phyloP scores from a whole-genome alignment of 805 yeast species.

The Yamadazyma sp. region DNA sequence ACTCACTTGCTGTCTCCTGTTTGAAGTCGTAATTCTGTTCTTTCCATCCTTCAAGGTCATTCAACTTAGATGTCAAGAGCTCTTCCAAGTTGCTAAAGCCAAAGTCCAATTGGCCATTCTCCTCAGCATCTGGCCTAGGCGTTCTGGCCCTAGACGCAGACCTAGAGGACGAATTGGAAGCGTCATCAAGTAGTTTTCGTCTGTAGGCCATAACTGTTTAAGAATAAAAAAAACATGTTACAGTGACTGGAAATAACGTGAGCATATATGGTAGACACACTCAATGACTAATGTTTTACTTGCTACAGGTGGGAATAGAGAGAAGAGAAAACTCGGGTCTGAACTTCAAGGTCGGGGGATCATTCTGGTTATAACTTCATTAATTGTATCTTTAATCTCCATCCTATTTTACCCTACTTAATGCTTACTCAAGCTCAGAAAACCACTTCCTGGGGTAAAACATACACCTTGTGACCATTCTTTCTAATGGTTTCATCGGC shows the following conservation, averaged over 20 bases:
- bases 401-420: no score
- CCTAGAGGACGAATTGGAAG: slow-evolving; percentile 31
- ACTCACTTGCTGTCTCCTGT: slow-evolving; percentile 28
- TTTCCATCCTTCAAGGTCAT: slow-evolving; percentile 25
- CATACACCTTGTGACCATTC: slow-evolving; percentile 60
- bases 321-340: no score
- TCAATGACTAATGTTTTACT: no score
- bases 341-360: no score
- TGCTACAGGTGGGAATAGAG: no score
- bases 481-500: slow-evolving; percentile 53
- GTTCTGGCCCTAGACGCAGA: slow-evolving; percentile 35
- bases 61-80: slow-evolving; percentile 30
- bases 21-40: slow-evolving; percentile 20
- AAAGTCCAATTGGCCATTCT: slow-evolving; percentile 35
- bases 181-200: slow-evolving; percentile 12
- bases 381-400: no score
- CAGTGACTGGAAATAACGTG: no score
- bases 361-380: no score
- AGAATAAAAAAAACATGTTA: no score
- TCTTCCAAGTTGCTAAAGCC: slow-evolving; percentile 37
- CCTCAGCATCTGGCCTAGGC: slow-evolving; percentile 36
- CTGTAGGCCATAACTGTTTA: no score
- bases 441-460: slow-evolving; percentile 64
- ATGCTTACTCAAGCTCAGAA: slow-evolving; percentile 45
- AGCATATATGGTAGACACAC: no score